phyloP scores from a whole-genome alignment of 2,329 filamentous ascomycete genomes.

The Periglandula ipomoeae region DNA sequence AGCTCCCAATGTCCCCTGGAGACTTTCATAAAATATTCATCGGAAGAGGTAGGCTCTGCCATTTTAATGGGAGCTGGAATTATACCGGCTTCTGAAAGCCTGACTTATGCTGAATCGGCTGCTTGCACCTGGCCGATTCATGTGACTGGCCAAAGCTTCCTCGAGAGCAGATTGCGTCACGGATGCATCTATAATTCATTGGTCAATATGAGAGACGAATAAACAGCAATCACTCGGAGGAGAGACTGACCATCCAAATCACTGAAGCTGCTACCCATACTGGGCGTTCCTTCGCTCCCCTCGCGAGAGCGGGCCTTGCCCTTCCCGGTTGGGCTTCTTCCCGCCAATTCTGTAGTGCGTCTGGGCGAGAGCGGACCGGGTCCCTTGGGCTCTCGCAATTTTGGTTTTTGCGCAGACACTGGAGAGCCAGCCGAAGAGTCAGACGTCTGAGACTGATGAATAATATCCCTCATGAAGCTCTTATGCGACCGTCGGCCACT shows the following conservation, averaged over 20 bases:
- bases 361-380: slow-evolving; percentile 47
- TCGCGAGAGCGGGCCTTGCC: slow-evolving; percentile 45
- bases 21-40: not conserved
- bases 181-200: slow-evolving; percentile 51
- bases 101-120: slow-evolving; percentile 59
- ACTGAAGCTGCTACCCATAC: slow-evolving; percentile 80
- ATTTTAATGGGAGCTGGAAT: slow-evolving; percentile 25
- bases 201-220: slow-evolving; percentile 2
- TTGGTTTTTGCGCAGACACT: slow-evolving; percentile 22
- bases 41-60: not conserved
- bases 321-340: slow-evolving; percentile 42
- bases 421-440: slow-evolving; percentile 50
- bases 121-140: slow-evolving; percentile 25
- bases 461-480: slow-evolving; percentile 22
- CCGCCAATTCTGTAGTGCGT: slow-evolving; percentile 48
- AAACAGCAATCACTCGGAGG: not conserved
- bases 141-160: slow-evolving; percentile 58
- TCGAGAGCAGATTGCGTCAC: slow-evolving; percentile 74
- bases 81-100: slow-evolving; percentile 54
- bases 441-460: slow-evolving; percentile 45
- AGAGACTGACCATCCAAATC: slow-evolving; percentile 60
- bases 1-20: not conserved
- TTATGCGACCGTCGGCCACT: slow-evolving; percentile 20
- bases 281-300: slow-evolving; percentile 64
- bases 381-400: slow-evolving; percentile 24